These are phyloP conservation scores for Balakata baccata DNA, from an alignment of 345 rosid genomes.

Conservation along the genomic window DNA sequence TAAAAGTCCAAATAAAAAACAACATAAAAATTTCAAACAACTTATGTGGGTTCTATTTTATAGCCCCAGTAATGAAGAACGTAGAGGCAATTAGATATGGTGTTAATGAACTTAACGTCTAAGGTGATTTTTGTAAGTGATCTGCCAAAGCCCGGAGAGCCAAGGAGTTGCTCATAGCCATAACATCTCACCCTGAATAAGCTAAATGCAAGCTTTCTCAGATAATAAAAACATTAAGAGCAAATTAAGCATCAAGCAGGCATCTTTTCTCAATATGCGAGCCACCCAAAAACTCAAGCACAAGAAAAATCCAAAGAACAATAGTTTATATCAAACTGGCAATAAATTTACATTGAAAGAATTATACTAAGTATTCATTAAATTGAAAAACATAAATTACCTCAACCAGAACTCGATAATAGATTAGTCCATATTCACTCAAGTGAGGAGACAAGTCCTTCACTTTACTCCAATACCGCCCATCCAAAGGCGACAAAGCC, in stretches of 20 bases:
- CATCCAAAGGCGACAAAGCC: constrained; percentile 87
- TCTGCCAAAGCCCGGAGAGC: no score
- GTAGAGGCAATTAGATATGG: background rate
- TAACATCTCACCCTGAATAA: background rate
- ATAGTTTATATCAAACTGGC: no score
- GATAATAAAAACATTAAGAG: background rate
- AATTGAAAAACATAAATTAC: constrained; percentile 27
- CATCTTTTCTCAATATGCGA: background rate
- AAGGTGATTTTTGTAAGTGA: no score
- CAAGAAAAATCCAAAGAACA: no score
- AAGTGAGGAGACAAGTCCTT: constrained; percentile 76
- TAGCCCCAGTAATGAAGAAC: background rate
- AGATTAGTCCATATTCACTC: constrained; percentile 88
- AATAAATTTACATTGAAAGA: no score
- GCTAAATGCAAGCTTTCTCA: background rate
- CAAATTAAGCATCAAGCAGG: background rate
- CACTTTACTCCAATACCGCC: constrained; percentile 86
- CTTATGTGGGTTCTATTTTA: background rate
- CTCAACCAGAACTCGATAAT: constrained; percentile 81
- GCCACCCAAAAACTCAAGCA: background rate
- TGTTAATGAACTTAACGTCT: background rate
- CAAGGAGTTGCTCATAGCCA: background rate
- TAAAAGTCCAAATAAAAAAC: background rate
- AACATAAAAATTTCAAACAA: background rate
- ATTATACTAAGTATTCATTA: background rate